These are phyloP conservation scores for Kandelia obovata DNA, from an alignment of 345 rosid genomes.

Conservation along the genomic window DNA sequence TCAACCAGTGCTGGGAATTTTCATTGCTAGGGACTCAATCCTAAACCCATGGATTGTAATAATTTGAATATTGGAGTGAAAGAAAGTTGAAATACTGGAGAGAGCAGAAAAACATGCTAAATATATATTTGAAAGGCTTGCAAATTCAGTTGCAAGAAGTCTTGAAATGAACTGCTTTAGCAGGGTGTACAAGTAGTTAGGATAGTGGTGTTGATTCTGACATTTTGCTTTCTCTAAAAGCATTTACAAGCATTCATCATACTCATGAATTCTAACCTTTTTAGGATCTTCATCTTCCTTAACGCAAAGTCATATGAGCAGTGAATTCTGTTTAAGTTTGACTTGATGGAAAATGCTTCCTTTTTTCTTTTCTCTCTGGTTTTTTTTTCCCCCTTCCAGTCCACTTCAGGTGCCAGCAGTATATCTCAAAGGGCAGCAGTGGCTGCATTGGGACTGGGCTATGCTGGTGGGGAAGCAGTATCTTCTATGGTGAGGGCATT, in stretches of 20 bases:
- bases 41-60: background rate
- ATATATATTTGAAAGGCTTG: background rate
- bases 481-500: slow-evolving; percentile 83
- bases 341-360: slow-evolving; percentile 11
- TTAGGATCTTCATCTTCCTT: no score
- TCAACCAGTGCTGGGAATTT: background rate
- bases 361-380: background rate
- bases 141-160: background rate
- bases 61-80: background rate
- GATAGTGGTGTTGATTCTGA: no score
- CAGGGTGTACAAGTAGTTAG: no score
- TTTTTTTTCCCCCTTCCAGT: slow-evolving; percentile 30
- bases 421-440: slow-evolving; percentile 86
- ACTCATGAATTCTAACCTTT: no score
- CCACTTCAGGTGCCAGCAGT: slow-evolving; percentile 90
- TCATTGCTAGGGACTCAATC: background rate
- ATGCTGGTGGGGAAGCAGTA: slow-evolving; percentile 90
- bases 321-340: background rate
- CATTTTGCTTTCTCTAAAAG: no score
- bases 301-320: background rate
- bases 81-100: background rate
- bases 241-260: no score
- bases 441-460: slow-evolving; percentile 89
- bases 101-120: background rate
- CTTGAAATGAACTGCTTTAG: no score